Conservation (phyloP, 352 stramenopile genomes). For the Globisporangium orthogonon region DNA sequence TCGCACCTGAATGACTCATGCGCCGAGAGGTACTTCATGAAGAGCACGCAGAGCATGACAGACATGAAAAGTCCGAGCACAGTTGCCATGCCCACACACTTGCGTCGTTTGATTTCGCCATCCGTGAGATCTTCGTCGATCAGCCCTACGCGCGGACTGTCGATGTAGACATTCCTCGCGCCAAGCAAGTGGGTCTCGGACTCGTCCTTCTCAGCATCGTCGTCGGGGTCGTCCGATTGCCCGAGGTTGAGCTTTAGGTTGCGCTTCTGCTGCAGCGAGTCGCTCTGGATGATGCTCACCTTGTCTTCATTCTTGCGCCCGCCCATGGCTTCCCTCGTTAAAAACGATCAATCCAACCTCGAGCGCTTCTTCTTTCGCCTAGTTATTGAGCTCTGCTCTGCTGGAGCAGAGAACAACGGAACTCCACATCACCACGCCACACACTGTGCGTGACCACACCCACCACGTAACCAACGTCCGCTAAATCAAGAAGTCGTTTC, state of each 20-base stretch:
- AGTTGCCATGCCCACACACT: constrained; percentile 49
- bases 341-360: too few species aligned
- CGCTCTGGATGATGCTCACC: constrained; percentile 41
- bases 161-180: constrained; percentile 56
- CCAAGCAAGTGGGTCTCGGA: constrained; percentile 37
- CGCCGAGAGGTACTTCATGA: constrained; percentile 53
- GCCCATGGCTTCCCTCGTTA: not conserved
- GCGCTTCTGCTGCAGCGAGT: constrained; percentile 32
- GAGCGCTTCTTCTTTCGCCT: too few species aligned
- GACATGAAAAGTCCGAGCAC: constrained; percentile 50
- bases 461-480: too few species aligned
- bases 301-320: constrained; percentile 29
- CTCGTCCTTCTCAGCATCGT: constrained; percentile 26
- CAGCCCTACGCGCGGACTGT: constrained; percentile 45
- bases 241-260: constrained; percentile 22
- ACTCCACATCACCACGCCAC: too few species aligned
- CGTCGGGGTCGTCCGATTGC: constrained; percentile 19
- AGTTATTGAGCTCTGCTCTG: not conserved
- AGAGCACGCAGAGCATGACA: constrained; percentile 55
- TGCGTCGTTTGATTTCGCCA: constrained; percentile 43
- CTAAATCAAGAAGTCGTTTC: too few species aligned
- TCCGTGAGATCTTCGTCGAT: constrained; percentile 38
- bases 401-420: too few species aligned
- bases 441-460: too few species aligned
- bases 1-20: constrained; percentile 67